Percentiles rank a stretch among this genome's conserved stretches.
phyloP scores from a whole-genome alignment of 352 stramenopile species.

The Achlya hypogyna region DNA sequence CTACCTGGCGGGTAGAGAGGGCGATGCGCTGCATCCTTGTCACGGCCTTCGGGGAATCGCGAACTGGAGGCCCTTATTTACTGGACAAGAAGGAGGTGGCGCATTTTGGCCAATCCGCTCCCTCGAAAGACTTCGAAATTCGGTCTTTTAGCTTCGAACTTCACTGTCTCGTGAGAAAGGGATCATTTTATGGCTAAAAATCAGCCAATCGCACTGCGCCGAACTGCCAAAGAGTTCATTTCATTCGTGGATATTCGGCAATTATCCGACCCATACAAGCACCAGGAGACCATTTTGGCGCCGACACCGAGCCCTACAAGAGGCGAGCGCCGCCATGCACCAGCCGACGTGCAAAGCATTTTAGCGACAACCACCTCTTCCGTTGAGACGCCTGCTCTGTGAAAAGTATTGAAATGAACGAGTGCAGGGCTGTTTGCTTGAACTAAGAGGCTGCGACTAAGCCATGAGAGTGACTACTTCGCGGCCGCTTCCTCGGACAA shows the following conservation, averaged over 20 bases:
- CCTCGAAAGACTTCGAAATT: too few relatives aligned
- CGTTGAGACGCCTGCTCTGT: too few relatives aligned
- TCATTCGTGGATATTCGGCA: not conserved
- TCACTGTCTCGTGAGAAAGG: not conserved
- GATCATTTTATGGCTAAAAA: not conserved
- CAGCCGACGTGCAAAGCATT: too few relatives aligned
- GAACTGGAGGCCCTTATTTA: not conserved
- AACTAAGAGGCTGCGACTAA: too few relatives aligned
- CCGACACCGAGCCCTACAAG: too few relatives aligned
- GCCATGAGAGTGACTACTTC: constrained; percentile 17
- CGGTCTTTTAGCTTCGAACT: not conserved
- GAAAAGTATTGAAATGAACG: too few relatives aligned
- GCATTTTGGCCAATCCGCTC: not conserved
- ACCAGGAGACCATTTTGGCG: too few relatives aligned
- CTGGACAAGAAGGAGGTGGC: not conserved
- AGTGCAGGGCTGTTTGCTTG: too few relatives aligned
- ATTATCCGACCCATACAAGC: not conserved
- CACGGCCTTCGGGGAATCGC: not conserved
- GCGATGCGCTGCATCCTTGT: constrained; percentile 17
- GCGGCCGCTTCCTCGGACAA: constrained; percentile 16
- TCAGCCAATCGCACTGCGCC: not conserved
- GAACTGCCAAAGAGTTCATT: not conserved
- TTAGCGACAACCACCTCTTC: too few relatives aligned
- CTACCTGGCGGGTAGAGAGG: constrained; percentile 6
- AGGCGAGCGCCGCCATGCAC: too few relatives aligned